These are phyloP conservation scores for Marchantia polymorpha DNA, from an alignment of 225 moss, liverwort and hornwort species.

Conservation along the genomic window DNA sequence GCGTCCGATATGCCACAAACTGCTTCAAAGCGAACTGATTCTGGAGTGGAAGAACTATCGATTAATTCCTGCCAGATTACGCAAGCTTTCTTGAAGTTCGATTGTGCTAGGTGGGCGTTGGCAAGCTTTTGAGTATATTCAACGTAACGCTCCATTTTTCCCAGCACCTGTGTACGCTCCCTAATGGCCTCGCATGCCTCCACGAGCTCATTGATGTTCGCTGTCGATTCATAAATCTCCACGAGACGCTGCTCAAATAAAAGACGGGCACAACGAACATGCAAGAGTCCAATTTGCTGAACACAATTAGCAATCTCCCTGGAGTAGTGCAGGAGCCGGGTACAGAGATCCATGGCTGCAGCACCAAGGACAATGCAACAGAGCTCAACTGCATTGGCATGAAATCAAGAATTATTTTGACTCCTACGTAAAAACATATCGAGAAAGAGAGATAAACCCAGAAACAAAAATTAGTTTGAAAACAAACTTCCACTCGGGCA, in stretches of 20 bases:
- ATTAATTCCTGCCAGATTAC: constrained; percentile 63
- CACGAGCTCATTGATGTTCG: constrained; percentile 55
- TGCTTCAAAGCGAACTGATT: constrained; percentile 48
- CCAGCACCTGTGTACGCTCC: constrained; percentile 49
- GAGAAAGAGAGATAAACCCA: neutral
- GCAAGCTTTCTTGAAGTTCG: constrained; percentile 57
- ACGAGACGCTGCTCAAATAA: constrained; percentile 61
- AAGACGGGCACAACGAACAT: constrained; percentile 10
- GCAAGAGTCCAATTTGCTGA: neutral
- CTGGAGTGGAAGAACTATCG: constrained; percentile 33
- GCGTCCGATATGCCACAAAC: constrained; percentile 62
- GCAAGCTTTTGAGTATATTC: constrained; percentile 62
- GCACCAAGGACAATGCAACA: constrained; percentile 1
- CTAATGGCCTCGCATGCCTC: constrained; percentile 63
- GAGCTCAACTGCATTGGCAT: constrained; percentile 4
- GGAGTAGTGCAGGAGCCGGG: neutral
- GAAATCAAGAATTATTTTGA: neutral
- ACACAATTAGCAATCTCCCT: constrained; percentile 7
- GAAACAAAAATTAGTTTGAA: too few species aligned
- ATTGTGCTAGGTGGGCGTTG: constrained; percentile 42
- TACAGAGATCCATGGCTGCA: neutral
- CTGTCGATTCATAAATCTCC: constrained; percentile 77
- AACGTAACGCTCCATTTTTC: constrained; percentile 48
- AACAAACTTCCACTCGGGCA: neutral
- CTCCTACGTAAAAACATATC: neutral